Evolutionary conservation across 163 green algal genomes (phyloP).

Genomic region (Chlorella variabilis): DNA sequence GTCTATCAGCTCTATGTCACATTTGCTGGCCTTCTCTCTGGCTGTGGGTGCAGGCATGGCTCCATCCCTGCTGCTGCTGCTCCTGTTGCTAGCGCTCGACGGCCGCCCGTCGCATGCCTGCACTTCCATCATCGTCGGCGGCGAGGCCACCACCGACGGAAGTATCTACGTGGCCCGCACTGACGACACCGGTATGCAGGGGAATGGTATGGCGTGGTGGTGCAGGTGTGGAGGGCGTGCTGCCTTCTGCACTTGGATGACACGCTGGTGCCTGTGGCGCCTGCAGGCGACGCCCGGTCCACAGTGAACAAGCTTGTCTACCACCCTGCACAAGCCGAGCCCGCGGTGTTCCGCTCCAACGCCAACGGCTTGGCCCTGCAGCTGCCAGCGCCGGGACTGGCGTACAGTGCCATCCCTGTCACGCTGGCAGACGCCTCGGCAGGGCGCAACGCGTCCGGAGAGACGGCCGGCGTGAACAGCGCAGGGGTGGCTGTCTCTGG

Average conservation of each 20-base stretch:
- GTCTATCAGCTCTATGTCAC: too few species aligned
- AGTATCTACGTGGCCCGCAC: background rate
- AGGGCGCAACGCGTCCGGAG: slow-evolving; percentile 1
- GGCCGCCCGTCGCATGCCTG: background rate
- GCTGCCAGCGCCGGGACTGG: slow-evolving; percentile 1
- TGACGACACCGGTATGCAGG: background rate
- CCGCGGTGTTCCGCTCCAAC: background rate
- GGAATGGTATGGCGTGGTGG: too few species aligned
- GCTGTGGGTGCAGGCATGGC: too few species aligned
- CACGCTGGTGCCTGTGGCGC: too few species aligned
- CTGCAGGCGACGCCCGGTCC: background rate
- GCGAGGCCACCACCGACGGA: background rate
- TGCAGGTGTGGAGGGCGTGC: background rate
- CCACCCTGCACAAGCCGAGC: background rate
- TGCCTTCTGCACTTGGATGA: background rate
- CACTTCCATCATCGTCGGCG: background rate
- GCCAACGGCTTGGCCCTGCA: background rate
- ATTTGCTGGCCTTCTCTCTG: too few species aligned
- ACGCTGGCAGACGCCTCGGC: background rate
- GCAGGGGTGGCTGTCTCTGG: background rate
- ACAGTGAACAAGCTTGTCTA: background rate
- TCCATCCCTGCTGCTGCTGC: background rate
- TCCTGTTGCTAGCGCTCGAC: background rate
- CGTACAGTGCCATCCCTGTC: background rate
- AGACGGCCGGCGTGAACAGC: background rate